These are phyloP conservation scores for Phytophthora brassicae DNA, from an alignment of 352 stramenopile genomes.

Conservation along the genomic window DNA sequence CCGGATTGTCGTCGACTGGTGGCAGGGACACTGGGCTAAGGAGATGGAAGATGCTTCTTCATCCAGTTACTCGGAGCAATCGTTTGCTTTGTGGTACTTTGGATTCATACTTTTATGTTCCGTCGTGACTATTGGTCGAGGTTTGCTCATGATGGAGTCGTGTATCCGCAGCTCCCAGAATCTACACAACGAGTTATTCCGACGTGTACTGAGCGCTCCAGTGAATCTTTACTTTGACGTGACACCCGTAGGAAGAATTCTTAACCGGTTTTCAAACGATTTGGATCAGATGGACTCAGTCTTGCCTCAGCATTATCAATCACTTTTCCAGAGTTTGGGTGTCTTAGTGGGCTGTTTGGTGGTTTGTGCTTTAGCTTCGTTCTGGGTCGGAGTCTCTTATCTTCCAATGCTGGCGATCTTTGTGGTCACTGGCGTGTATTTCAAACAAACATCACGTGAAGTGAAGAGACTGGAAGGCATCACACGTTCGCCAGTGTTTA, in stretches of 20 bases:
- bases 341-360: slow-evolving; percentile 40
- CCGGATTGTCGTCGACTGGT: slow-evolving; percentile 36
- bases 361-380: slow-evolving; percentile 41
- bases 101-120: slow-evolving; percentile 33
- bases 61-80: slow-evolving; percentile 39
- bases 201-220: slow-evolving; percentile 40
- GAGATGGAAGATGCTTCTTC: slow-evolving; percentile 23
- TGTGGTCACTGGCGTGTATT: slow-evolving; percentile 75
- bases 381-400: slow-evolving; percentile 52
- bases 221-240: slow-evolving; percentile 57
- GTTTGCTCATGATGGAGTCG: slow-evolving; percentile 30
- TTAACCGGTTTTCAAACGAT: slow-evolving; percentile 56
- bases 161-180: slow-evolving; percentile 34
- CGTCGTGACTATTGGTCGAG: slow-evolving; percentile 22
- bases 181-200: slow-evolving; percentile 39
- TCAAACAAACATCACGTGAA: slow-evolving; percentile 76
- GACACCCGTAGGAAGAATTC: slow-evolving; percentile 49
- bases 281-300: slow-evolving; percentile 48
- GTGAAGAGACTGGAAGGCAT: slow-evolving; percentile 93
- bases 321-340: slow-evolving; percentile 30
- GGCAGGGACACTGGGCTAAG: slow-evolving; percentile 38
- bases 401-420: slow-evolving; percentile 65
- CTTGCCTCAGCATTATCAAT: slow-evolving; percentile 42
- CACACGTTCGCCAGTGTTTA: slow-evolving; percentile 89
- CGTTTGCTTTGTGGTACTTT: slow-evolving; percentile 44